Percentiles rank a stretch among this genome's conserved stretches.
Evolutionary conservation across 257 asterid species (phyloP).

Genomic region (Cordia subcordata): DNA sequence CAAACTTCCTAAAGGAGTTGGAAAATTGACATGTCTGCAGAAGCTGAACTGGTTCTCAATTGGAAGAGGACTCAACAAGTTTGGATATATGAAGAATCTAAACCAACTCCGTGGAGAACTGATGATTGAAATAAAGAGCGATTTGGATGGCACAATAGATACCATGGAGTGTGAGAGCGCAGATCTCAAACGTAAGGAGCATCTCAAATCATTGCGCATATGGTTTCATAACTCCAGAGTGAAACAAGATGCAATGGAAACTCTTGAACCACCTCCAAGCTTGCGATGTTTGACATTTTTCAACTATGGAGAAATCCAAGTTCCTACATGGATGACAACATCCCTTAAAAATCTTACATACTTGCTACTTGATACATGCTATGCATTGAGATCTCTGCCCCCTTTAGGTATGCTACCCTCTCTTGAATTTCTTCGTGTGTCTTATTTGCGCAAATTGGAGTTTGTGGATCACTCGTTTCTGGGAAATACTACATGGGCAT

Average conservation of each 20-base stretch:
- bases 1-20: not conserved
- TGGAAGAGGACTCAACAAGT: not conserved
- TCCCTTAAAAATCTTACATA: not conserved
- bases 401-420: not conserved
- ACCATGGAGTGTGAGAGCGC: not conserved
- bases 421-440: not conserved
- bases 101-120: constrained; percentile 1
- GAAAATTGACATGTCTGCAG: constrained; percentile 6
- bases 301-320: not conserved
- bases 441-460: not conserved
- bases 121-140: not conserved
- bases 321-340: constrained; percentile 9
- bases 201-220: not conserved
- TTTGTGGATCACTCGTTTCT: not conserved
- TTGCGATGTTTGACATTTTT: not conserved
- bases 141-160: not conserved
- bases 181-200: not conserved
- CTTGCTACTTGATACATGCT: not conserved
- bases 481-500: not conserved
- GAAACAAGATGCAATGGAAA: not conserved
- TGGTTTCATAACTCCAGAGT: too few species aligned
- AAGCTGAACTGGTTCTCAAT: not conserved
- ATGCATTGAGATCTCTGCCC: constrained; percentile 3
- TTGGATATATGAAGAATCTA: constrained; percentile 6
- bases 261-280: not conserved